phyloP scores from a whole-genome alignment of 2,329 filamentous ascomycete genomes.

The Penicillium expansum region DNA sequence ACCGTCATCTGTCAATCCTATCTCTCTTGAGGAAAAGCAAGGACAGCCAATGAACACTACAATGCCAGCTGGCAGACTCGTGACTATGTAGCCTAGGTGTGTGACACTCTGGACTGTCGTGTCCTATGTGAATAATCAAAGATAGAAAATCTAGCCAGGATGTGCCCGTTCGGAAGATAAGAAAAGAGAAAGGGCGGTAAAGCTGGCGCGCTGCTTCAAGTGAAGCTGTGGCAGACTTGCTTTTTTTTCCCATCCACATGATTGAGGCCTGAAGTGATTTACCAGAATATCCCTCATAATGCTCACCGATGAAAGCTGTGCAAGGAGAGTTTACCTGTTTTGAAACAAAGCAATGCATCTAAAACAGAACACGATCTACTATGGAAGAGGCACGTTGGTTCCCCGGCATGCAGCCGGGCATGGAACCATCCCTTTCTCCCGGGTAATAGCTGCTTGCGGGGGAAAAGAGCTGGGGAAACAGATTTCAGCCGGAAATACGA shows the following conservation, averaged over 20 bases:
- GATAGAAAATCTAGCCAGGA: conserved; percentile 15
- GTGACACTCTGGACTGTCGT: conserved; percentile 24
- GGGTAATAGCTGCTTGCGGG: conserved; percentile 24
- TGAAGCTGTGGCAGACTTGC: background rate
- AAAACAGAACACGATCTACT: conserved; percentile 16
- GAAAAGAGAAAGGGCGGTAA: conserved; percentile 21
- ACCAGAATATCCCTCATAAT: background rate
- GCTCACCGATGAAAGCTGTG: conserved; percentile 6
- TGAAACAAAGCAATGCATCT: conserved; percentile 19
- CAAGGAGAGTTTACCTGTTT: background rate
- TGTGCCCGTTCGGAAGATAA: conserved; percentile 22
- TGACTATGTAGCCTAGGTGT: conserved; percentile 19
- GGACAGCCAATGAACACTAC: conserved; percentile 1
- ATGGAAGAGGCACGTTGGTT: conserved; percentile 26
- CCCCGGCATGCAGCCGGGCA: conserved; percentile 31
- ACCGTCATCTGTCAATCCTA: conserved; percentile 6
- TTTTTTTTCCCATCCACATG: conserved; percentile 10
- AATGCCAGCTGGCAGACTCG: conserved; percentile 26
- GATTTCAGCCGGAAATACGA: background rate
- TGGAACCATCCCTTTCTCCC: conserved; percentile 27
- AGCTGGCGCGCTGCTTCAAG: background rate
- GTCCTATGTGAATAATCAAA: conserved; percentile 12
- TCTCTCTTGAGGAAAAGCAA: background rate
- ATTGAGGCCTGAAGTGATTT: conserved; percentile 7
- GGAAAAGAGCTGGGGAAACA: background rate